These are phyloP conservation scores for Lagerstroemia speciosa DNA, from an alignment of 345 rosid genomes.

Conservation along the genomic window DNA sequence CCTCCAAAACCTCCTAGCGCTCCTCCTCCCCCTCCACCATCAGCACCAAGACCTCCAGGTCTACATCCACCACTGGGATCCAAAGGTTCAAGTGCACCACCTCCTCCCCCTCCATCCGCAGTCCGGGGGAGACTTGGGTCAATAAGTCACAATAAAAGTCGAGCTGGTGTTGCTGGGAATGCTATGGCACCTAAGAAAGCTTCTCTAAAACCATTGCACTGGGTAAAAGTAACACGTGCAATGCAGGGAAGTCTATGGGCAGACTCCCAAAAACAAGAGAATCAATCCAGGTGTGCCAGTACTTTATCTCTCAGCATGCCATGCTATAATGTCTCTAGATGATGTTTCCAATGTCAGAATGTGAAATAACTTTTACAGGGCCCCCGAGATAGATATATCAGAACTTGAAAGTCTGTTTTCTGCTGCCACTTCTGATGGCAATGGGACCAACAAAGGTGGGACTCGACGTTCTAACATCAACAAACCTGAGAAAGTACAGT, in stretches of 20 bases:
- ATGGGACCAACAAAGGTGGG: constrained; percentile 48
- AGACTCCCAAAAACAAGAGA: constrained; percentile 76
- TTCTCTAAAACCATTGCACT: constrained; percentile 78
- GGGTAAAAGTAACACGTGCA: constrained; percentile 94
- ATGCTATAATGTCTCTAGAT: background rate
- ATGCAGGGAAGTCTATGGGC: constrained; percentile 96
- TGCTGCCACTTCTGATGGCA: constrained; percentile 62
- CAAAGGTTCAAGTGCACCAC: constrained; percentile 48
- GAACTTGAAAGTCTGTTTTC: constrained; percentile 96
- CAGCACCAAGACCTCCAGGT: constrained; percentile 28
- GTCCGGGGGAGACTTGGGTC: constrained; percentile 56
- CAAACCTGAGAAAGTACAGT: constrained; percentile 91
- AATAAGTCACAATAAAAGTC: constrained; percentile 42
- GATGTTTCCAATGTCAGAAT: constrained; percentile 11
- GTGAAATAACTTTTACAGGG: constrained; percentile 38
- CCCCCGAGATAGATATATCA: constrained; percentile 96
- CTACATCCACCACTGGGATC: constrained; percentile 46
- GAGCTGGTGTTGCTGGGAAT: constrained; percentile 33
- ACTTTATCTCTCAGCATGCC: background rate
- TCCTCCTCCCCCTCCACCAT: constrained; percentile 64
- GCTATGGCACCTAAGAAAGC: constrained; percentile 51
- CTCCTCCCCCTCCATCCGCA: constrained; percentile 63
- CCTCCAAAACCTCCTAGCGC: constrained; percentile 46
- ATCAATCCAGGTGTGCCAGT: constrained; percentile 57
- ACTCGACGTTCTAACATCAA: constrained; percentile 71